Evolutionary conservation across 83 land plant genomes (phyloP), one percentile per base, ranked within the genome.

Genomic region (Picea abies): DNA sequence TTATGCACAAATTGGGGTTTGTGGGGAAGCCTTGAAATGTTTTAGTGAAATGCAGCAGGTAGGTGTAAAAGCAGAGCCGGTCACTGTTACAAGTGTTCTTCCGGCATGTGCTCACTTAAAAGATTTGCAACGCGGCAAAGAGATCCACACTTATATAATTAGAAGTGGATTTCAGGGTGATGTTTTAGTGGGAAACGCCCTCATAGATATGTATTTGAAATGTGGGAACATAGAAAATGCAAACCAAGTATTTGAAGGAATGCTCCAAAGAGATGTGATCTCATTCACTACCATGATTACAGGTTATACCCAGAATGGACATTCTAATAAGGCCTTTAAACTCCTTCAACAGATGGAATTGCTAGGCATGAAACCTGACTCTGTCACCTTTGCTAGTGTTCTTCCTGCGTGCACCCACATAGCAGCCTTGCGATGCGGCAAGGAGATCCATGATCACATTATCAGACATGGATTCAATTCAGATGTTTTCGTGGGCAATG

Each of bases 351-450:
- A 79, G 64, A 85, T 88, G 89, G 82, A 84, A 72, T 79, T 14
- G 0, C 63, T 71, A 4, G 90, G 90, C 15, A 70, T 85, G 64
- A 20, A 20, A n/a, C 86, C 87, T 60, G 90, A 91, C 80, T 86
- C 61, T 19, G 60, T 52, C 11, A 80, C 81, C 37, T 26, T 89
- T 29, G 88, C 90, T 14, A 87, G 93, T 64, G 84, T 86, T 68
- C 90, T 91, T 70, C 65, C 93, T 39, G 87, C 88, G 1, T 79
- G 84, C 7, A 89, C 90, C 3, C 85, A 88, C 52, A 67, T 85
- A 82, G 84, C 78, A 86, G 85, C 68, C 79, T 66, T 83, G 64
- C 4, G 22, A 10, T 12, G 64, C 20, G 94, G 92, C 14, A n/a
- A 39, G n/a, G 89, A 90, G 76, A 76, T 88, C 49, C 92, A 90